These are phyloP conservation scores for Kluyveromyces dobzhanskii DNA, from an alignment of 805 yeast genomes.

Conservation along the genomic window DNA sequence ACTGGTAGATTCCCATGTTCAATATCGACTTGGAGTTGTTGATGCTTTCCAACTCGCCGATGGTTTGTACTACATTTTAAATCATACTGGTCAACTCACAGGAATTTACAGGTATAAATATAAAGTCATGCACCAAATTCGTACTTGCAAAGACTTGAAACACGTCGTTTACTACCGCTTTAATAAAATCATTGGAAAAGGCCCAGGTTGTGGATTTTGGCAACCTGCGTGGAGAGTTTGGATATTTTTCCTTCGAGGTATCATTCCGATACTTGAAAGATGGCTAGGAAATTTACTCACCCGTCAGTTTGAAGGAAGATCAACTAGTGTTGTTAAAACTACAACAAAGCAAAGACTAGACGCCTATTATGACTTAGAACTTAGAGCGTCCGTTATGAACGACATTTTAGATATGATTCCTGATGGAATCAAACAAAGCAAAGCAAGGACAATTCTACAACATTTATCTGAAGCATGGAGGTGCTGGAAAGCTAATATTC, in stretches of 20 bases:
- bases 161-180: conserved; percentile 84
- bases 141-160: conserved; percentile 91
- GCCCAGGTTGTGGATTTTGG: conserved; percentile 99
- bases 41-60: conserved; percentile 95
- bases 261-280: conserved; percentile 81
- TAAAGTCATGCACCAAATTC: conserved; percentile 95
- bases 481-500: conserved; percentile 98
- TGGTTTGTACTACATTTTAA: conserved; percentile 81
- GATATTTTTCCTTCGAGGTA: conserved; percentile 87
- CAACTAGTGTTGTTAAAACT: conserved; percentile 87
- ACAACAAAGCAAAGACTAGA: conserved; percentile 94
- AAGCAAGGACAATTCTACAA: conserved; percentile 79
- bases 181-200: conserved; percentile 83
- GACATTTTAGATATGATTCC: conserved; percentile 97
- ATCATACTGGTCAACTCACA: conserved; percentile 91
- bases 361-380: conserved; percentile 87
- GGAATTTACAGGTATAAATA: conserved; percentile 96
- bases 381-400: conserved; percentile 89
- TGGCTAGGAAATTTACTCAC: conserved; percentile 91
- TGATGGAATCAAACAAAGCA: conserved; percentile 80
- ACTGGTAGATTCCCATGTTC: conserved; percentile 89
- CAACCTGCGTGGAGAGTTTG: conserved; percentile 98
- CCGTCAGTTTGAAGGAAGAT: conserved; percentile 93
- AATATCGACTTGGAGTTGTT: conserved; percentile 78
- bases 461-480: conserved; percentile 98